A percentile compares a stretch with the other conserved stretches of the same genome.
These are phyloP conservation scores for Mycothermus thermophilus DNA, from an alignment of 495 filamentous ascomycete genomes.

Conservation along the genomic window DNA sequence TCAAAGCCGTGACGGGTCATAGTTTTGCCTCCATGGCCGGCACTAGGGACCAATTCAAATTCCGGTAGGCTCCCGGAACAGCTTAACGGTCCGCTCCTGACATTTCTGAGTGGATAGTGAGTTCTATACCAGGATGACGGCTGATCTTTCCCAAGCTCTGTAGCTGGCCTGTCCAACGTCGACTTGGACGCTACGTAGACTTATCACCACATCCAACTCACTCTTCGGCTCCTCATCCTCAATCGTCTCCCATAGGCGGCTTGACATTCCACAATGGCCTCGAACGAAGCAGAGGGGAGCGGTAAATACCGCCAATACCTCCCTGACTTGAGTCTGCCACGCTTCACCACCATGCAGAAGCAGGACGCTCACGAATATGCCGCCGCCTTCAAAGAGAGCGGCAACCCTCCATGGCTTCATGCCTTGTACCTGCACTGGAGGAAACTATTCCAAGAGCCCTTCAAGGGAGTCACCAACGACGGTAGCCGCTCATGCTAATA, in stretches of 20 bases:
- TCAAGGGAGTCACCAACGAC: conserved; percentile 55
- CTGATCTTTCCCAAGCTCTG: too few relatives aligned
- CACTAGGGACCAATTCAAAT: conserved; percentile 7
- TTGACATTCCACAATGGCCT: conserved; percentile 2
- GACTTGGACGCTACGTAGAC: too few relatives aligned
- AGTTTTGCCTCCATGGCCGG: conserved; percentile 14
- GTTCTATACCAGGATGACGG: too few relatives aligned
- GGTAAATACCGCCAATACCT: conserved; percentile 37
- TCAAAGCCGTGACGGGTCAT: conserved; percentile 9
- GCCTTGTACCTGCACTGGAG: conserved; percentile 52
- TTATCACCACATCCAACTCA: background rate
- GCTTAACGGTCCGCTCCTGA: too few relatives aligned
- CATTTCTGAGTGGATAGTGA: conserved; percentile 2
- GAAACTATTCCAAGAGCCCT: conserved; percentile 52
- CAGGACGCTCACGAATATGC: conserved; percentile 55
- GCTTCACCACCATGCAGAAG: conserved; percentile 48
- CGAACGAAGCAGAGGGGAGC: too few relatives aligned
- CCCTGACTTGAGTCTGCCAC: conserved; percentile 43
- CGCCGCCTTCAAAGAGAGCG: conserved; percentile 41
- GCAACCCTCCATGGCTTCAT: conserved; percentile 54
- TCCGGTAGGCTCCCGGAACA: conserved; percentile 3
- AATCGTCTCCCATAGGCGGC: background rate
- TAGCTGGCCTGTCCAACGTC: too few relatives aligned
- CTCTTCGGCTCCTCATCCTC: background rate
- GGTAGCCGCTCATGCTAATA: conserved; percentile 27